Conservation (phyloP, 495 filamentous ascomycete species). For the Talaromyces liani region DNA sequence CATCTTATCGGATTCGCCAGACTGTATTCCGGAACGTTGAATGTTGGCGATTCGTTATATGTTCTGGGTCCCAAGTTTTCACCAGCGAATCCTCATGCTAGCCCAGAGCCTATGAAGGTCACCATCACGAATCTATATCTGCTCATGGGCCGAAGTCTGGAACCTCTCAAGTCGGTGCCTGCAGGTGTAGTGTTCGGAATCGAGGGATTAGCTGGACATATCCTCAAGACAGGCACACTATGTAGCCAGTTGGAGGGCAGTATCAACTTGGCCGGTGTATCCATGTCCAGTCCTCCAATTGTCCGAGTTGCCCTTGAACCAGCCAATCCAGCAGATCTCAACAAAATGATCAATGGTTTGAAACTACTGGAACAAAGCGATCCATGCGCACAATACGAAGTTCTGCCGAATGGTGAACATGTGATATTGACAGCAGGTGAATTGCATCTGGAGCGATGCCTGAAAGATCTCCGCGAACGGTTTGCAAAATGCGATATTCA, state of each 20-base stretch:
- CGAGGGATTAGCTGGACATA: conserved; percentile 78
- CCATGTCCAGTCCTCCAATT: conserved; percentile 72
- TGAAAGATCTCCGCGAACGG: conserved; percentile 88
- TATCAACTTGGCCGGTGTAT: conserved; percentile 88
- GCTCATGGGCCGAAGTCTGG: conserved; percentile 88
- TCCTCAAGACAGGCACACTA: conserved; percentile 91
- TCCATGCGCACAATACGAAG: conserved; percentile 91
- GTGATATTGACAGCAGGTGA: conserved; percentile 92
- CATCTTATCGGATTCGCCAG: conserved; percentile 92
- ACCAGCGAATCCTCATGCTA: conserved; percentile 66
- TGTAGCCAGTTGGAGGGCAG: conserved; percentile 82
- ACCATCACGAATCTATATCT: conserved; percentile 87
- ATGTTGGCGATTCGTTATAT: conserved; percentile 84
- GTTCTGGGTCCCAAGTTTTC: conserved; percentile 88
- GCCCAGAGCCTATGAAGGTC: conserved; percentile 73
- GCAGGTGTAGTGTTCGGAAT: conserved; percentile 97
- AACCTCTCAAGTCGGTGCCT: conserved; percentile 74
- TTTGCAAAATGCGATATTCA: conserved; percentile 96
- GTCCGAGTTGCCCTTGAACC: conserved; percentile 94
- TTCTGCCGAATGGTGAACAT: conserved; percentile 88
- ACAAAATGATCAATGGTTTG: conserved; percentile 88
- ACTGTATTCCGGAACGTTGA: conserved; percentile 83
- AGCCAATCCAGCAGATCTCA: conserved; percentile 74
- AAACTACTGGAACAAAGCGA: conserved; percentile 89
- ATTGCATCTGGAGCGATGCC: conserved; percentile 85